A percentile compares a stretch with the other conserved stretches of the same genome.
phyloP scores from a whole-genome alignment of 257 asterid genomes.

The Nicotiana benthamiana region DNA sequence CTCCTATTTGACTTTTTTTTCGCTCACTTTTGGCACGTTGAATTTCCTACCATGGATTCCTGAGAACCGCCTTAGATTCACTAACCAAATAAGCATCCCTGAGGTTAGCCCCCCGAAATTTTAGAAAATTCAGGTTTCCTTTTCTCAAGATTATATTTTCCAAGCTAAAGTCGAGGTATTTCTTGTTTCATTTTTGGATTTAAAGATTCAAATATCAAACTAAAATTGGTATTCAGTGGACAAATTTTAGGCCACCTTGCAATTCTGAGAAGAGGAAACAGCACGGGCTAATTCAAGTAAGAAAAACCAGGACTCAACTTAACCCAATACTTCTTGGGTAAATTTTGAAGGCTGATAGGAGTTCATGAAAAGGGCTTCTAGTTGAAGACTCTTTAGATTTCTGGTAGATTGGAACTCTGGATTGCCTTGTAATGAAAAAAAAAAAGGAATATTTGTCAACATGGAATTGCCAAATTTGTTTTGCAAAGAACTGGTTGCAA shows the following conservation, averaged over 20 bases:
- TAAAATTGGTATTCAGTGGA: neutral
- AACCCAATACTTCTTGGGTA: neutral
- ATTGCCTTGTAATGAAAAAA: neutral
- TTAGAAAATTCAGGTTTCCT: neutral
- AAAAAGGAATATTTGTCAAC: neutral
- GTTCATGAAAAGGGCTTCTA: neutral
- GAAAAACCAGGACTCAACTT: neutral
- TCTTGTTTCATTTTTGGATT: neutral
- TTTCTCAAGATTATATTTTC: neutral
- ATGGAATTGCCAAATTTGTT: neutral
- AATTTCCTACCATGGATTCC: neutral
- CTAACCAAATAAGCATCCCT: neutral
- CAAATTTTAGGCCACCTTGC: neutral
- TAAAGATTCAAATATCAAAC: neutral
- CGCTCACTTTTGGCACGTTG: neutral
- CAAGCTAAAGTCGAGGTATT: neutral
- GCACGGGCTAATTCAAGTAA: neutral
- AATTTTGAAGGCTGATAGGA: neutral
- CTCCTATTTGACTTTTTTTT: neutral
- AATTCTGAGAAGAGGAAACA: neutral
- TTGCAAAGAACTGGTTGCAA: neutral
- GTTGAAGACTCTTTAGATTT: neutral
- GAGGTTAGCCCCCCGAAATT: neutral
- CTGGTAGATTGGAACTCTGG: neutral
- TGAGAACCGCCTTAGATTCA: neutral